Conservation (phyloP, 176 grass and related monocot genomes). For the Avena atlantica region DNA sequence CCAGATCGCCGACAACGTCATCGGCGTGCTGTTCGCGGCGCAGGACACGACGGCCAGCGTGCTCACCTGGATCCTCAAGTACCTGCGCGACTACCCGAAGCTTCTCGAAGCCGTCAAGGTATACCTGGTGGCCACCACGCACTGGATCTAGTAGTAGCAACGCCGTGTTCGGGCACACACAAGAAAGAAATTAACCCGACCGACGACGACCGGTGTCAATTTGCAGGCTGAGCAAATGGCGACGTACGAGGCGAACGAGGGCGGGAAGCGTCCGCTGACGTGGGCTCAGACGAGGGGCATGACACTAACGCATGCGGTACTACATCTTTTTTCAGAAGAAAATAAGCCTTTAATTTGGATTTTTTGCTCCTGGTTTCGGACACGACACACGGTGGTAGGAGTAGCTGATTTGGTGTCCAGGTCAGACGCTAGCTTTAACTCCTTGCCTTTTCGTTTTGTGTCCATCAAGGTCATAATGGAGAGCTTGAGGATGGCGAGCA, state of each 20-base stretch:
- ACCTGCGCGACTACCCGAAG: constrained; percentile 80
- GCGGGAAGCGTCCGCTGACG: constrained; percentile 61
- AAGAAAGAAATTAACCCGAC: no score
- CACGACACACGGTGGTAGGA: background rate
- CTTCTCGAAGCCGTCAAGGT: constrained; percentile 62
- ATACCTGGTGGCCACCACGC: background rate
- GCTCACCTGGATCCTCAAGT: constrained; percentile 96
- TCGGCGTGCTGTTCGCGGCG: constrained; percentile 93
- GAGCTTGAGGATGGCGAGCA: constrained; percentile 96
- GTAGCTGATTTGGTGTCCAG: background rate
- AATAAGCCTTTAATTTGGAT: background rate
- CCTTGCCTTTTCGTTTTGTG: constrained; percentile 38
- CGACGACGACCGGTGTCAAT: constrained; percentile 9
- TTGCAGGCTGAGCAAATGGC: constrained; percentile 66
- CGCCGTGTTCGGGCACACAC: background rate
- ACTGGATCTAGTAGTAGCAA: background rate
- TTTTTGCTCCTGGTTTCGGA: background rate
- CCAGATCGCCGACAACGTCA: constrained; percentile 88
- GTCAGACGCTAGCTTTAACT: background rate
- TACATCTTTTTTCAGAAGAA: background rate
- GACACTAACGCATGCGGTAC: constrained; percentile 78
- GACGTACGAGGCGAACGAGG: constrained; percentile 63
- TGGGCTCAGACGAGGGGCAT: constrained; percentile 85
- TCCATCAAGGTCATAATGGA: constrained; percentile 65
- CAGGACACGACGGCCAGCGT: constrained; percentile 97